Evolutionary conservation across 805 yeast genomes (phyloP), one percentile per base, ranked within the genome.

Genomic region (Sugiyamaella valdiviana): DNA sequence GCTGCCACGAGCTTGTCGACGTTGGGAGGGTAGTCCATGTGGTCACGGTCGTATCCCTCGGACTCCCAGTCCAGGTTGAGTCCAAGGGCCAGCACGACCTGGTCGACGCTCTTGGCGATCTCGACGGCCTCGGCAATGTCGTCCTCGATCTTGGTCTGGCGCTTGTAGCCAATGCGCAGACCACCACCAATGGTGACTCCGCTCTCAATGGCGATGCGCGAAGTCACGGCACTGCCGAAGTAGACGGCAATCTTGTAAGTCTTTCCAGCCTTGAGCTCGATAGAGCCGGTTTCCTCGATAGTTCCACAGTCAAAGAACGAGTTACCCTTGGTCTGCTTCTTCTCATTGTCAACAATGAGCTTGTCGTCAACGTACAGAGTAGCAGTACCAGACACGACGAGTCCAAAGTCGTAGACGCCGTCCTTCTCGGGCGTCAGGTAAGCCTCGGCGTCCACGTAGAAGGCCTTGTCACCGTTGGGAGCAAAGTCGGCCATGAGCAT

Each of bases 301-400:
- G 85, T 74, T 43, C 83, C 85, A 60, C 66, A 57, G 14, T 77
- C 76, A 61, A 77, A 77, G 66, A 78, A 79, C 2, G 74, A 66
- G 29, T 65, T 62, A 10, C 83, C 85, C 23, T 56, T 59, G 2
- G 54, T 63, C 65, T 81, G 85, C 22, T 69, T 61, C 39, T 79
- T 74, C 56, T 70, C 73, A 64, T 80, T 79, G 61, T 80, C 83
- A 44, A 78, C 75, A 26, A 81, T 65, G 49, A 78, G 64, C 56
- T 74, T 56, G 49, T 63, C 83, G 55, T 81, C 74, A 44, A 80
- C 60, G 54, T 69, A 81, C 19, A 81, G 51, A 58, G 72, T 73
- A 24, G 79, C 82, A 36, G 82, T 75, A 17, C 85, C 85, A 44
- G 67, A 57, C 32, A 73, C 74, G 12, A 76, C 63, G 46, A 76